Conservation (phyloP, 2,329 filamentous ascomycete species). For the Metarhizium album region DNA sequence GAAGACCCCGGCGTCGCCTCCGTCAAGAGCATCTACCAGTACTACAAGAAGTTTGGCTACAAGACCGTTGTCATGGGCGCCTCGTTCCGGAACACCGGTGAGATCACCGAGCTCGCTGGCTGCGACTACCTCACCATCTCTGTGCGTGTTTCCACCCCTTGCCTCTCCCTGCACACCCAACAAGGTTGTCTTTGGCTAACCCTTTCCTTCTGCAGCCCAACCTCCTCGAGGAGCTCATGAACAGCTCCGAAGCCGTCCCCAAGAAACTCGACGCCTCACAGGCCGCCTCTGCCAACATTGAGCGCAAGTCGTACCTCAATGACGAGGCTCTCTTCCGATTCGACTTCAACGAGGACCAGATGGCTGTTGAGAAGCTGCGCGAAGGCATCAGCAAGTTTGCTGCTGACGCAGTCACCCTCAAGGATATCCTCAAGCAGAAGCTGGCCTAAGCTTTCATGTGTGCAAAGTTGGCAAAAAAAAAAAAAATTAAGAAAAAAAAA, state of each 20-base stretch:
- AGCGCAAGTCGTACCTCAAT: conserved; percentile 85
- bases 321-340: conserved; percentile 91
- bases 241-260: conserved; percentile 70
- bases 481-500: neutral
- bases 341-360: conserved; percentile 99
- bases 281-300: conserved; percentile 60
- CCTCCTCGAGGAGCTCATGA: conserved; percentile 88
- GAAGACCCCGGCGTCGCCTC: conserved; percentile 95
- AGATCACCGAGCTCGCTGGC: conserved; percentile 96
- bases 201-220: conserved; percentile 49
- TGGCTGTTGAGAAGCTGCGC: conserved; percentile 98
- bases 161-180: neutral
- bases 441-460: conserved; percentile 29
- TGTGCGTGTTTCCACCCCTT: conserved; percentile 37
- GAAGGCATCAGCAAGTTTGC: conserved; percentile 99
- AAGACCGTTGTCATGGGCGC: conserved; percentile 99
- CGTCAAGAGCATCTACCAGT: conserved; percentile 94
- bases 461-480: neutral
- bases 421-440: conserved; percentile 86
- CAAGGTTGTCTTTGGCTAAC: conserved; percentile 7
- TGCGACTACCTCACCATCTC: conserved; percentile 99
- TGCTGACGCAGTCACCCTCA: conserved; percentile 87
- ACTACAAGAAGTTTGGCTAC: conserved; percentile 99
- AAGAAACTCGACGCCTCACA: conserved; percentile 76
- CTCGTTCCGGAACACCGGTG: conserved; percentile 90